Evolutionary conservation across 2,329 filamentous ascomycete genomes (phyloP).

Genomic region (Cladosporium colombiae): DNA sequence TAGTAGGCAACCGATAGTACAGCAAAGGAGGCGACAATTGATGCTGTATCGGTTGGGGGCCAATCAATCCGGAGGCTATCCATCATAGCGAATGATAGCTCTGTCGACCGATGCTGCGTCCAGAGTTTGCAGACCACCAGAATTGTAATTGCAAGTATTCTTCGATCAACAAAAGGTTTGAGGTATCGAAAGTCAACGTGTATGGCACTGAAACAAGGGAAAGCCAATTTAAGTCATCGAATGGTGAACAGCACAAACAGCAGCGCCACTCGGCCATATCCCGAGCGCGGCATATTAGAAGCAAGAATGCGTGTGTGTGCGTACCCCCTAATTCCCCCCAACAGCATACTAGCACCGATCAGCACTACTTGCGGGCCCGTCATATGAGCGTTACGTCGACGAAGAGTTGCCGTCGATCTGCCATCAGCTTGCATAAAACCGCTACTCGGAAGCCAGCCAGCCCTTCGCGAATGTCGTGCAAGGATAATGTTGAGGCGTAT

Average conservation of each 20-base stretch:
- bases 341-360: not conserved
- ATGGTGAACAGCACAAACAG: not conserved
- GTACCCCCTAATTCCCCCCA: too few species aligned
- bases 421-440: conserved; percentile 2
- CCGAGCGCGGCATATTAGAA: not conserved
- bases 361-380: not conserved
- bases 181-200: not conserved
- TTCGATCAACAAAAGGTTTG: not conserved
- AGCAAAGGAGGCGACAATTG: conserved; percentile 20
- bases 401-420: not conserved
- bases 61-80: not conserved
- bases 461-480: not conserved
- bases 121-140: too few species aligned
- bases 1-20: conserved; percentile 24
- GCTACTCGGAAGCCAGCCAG: not conserved
- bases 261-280: not conserved
- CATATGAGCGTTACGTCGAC: not conserved
- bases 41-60: conserved; percentile 1
- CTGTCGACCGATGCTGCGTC: not conserved
- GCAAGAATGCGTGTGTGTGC: not conserved
- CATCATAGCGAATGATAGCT: not conserved
- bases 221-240: not conserved
- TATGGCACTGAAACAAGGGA: not conserved
- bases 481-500: not conserved
- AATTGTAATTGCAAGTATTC: not conserved